A percentile compares a stretch with the other conserved stretches of the same genome.
Conservation (phyloP, 139 green algal species). For the Nannochloris sp. region DNA sequence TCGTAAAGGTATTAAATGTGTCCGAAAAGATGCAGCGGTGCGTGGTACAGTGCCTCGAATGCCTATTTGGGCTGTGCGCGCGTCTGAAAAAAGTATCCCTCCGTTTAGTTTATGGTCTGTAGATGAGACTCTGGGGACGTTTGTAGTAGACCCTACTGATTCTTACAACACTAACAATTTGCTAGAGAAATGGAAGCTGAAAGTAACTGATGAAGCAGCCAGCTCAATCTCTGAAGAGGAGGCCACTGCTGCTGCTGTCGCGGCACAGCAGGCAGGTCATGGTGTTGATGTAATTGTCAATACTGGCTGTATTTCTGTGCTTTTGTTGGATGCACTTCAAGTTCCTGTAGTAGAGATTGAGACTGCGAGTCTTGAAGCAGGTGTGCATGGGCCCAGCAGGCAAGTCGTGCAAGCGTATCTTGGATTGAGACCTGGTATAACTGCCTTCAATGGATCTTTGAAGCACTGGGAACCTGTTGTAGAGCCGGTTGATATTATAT, state of each 20-base stretch:
- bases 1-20: constrained; percentile 13
- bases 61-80: constrained; percentile 5
- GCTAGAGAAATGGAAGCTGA: background rate
- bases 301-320: constrained; percentile 25
- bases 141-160: constrained; percentile 23
- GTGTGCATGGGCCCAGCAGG: constrained; percentile 22
- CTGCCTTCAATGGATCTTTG: constrained; percentile 53
- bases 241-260: background rate
- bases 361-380: constrained; percentile 24
- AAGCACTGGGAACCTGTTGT: constrained; percentile 76
- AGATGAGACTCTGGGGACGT: constrained; percentile 54
- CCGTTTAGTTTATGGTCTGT: constrained; percentile 39
- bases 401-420: constrained; percentile 36
- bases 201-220: background rate
- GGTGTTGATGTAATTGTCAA: constrained; percentile 41
- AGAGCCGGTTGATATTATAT: constrained; percentile 72
- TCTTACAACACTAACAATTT: background rate
- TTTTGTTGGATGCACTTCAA: constrained; percentile 49
- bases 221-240: background rate
- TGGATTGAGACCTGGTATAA: constrained; percentile 38
- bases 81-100: background rate
- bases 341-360: constrained; percentile 59
- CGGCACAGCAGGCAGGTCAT: constrained; percentile 1
- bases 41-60: background rate
- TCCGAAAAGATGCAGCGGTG: constrained; percentile 9